These are phyloP conservation scores for Discostella stelligera DNA, from an alignment of 352 stramenopile species.

Conservation along the genomic window DNA sequence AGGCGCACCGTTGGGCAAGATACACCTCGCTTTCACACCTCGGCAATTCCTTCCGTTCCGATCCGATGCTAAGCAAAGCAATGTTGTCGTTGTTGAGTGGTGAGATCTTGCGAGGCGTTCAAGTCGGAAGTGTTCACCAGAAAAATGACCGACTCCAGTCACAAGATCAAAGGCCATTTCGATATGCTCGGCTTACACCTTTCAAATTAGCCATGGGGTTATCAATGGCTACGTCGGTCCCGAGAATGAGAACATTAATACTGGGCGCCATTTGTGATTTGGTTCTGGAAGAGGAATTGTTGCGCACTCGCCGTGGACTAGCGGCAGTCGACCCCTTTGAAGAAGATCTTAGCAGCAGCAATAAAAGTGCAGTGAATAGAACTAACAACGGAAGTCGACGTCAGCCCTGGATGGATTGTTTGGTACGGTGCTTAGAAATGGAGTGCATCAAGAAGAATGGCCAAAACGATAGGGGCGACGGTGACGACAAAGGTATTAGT, in stretches of 20 bases:
- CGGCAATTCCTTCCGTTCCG: slow-evolving; percentile 27
- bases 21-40: slow-evolving; percentile 47
- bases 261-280: slow-evolving; percentile 43
- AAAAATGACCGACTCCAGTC: neutral
- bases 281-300: slow-evolving; percentile 46
- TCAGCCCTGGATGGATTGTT: slow-evolving; percentile 45
- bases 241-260: slow-evolving; percentile 24
- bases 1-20: slow-evolving; percentile 35
- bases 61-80: slow-evolving; percentile 49
- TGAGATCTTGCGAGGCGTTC: slow-evolving; percentile 3
- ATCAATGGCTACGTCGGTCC: slow-evolving; percentile 43
- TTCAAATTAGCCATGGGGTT: slow-evolving; percentile 52
- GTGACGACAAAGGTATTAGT: slow-evolving; percentile 14
- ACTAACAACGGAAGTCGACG: slow-evolving; percentile 5
- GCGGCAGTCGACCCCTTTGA: neutral
- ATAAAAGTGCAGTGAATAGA: neutral
- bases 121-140: neutral
- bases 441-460: neutral
- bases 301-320: slow-evolving; percentile 22
- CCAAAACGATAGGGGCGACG: neutral
- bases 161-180: slow-evolving; percentile 26
- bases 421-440: slow-evolving; percentile 35
- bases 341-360: neutral
- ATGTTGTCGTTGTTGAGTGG: slow-evolving; percentile 38
- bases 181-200: slow-evolving; percentile 44